Conservation (phyloP, 2,329 filamentous ascomycete genomes). For the Sclerotinia borealis region DNA sequence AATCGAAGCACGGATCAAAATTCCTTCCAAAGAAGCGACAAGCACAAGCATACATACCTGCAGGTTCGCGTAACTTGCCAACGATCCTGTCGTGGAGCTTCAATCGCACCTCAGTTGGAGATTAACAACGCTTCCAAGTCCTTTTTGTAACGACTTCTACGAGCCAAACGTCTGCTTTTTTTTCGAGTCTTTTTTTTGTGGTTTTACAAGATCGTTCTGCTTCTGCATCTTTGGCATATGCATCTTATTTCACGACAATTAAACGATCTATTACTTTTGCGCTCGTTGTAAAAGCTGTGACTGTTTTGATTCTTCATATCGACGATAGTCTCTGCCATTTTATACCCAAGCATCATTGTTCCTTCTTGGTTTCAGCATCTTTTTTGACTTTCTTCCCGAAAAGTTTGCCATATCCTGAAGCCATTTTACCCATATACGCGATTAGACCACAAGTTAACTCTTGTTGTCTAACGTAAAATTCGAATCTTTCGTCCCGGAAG, state of each 20-base stretch:
- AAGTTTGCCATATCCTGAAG: background rate
- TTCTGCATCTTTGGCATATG: constrained; percentile 20
- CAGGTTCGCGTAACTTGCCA: constrained; percentile 31
- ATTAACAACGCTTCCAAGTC: constrained; percentile 27
- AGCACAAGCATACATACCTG: constrained; percentile 34
- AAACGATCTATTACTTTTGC: constrained; percentile 24
- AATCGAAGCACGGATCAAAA: constrained; percentile 29
- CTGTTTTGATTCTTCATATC: constrained; percentile 10
- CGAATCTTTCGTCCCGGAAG: constrained; percentile 11
- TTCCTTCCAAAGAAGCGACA: constrained; percentile 26
- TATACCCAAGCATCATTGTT: constrained; percentile 18
- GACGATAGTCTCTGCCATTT: constrained; percentile 13
- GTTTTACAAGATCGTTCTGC: constrained; percentile 28
- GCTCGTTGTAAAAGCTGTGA: constrained; percentile 24
- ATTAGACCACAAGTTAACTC: constrained; percentile 9
- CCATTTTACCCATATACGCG: background rate
- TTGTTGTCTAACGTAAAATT: constrained; percentile 10
- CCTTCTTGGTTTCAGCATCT: background rate
- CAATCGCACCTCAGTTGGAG: constrained; percentile 33
- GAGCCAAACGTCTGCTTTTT: constrained; percentile 36
- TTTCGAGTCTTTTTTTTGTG: constrained; percentile 26
- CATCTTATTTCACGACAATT: constrained; percentile 27
- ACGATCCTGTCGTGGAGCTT: constrained; percentile 31
- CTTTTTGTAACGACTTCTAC: constrained; percentile 39
- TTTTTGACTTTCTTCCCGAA: constrained; percentile 2